These are phyloP conservation scores for Trypanosoma grayi DNA, from an alignment of 208 protist genomes.

Conservation along the genomic window DNA sequence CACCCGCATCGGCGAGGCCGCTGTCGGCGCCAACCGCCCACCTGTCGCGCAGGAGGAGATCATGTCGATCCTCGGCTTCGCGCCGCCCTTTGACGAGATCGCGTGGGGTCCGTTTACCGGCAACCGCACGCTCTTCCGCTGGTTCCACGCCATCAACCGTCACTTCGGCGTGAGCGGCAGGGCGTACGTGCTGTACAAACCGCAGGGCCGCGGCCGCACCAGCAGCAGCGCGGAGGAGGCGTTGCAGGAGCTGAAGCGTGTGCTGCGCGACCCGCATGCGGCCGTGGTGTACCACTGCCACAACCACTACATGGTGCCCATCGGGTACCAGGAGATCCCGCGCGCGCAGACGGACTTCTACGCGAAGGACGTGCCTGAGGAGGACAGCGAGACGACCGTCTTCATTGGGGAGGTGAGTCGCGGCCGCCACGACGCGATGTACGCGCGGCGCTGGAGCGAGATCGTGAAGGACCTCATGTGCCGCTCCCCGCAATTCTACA, in stretches of 20 bases:
- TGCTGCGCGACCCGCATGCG: slow-evolving; percentile 62
- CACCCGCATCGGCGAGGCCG: slow-evolving; percentile 70
- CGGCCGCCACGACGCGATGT: slow-evolving; percentile 81
- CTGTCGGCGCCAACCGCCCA: slow-evolving; percentile 27
- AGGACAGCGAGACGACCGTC: slow-evolving; percentile 72
- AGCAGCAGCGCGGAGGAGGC: slow-evolving; percentile 47
- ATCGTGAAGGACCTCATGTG: slow-evolving; percentile 84
- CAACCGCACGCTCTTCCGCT: slow-evolving; percentile 87
- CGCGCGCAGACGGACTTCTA: slow-evolving; percentile 70
- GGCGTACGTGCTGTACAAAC: slow-evolving; percentile 87
- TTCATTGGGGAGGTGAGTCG: slow-evolving; percentile 91
- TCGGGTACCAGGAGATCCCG: slow-evolving; percentile 90
- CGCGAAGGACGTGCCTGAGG: slow-evolving; percentile 32
- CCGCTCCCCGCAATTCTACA: slow-evolving; percentile 74
- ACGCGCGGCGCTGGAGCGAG: slow-evolving; percentile 78
- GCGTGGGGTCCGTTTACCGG: slow-evolving; percentile 90
- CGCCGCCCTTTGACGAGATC: slow-evolving; percentile 87
- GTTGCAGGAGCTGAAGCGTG: slow-evolving; percentile 58
- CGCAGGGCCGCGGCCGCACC: slow-evolving; percentile 60
- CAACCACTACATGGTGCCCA: slow-evolving; percentile 93
- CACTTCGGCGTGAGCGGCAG: slow-evolving; percentile 57
- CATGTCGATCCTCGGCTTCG: slow-evolving; percentile 88
- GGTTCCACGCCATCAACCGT: slow-evolving; percentile 88
- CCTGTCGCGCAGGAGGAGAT: slow-evolving; percentile 87
- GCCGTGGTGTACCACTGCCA: slow-evolving; percentile 92